Evolutionary conservation across 805 yeast genomes (phyloP), one percentile per base, ranked within the genome.

Genomic region (Ogataea henricii): DNA sequence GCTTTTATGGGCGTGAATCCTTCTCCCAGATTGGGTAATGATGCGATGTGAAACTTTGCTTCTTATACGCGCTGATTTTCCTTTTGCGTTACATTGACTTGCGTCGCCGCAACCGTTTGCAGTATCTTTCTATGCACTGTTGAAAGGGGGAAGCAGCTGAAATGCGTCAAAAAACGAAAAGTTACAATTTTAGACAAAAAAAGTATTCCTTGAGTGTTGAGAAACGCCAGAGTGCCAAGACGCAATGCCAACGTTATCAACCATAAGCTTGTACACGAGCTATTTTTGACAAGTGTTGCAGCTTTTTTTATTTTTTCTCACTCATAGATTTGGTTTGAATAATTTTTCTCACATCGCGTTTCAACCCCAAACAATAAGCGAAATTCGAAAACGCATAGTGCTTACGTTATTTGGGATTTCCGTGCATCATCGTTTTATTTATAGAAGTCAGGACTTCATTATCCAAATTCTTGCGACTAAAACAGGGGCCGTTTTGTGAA

Each of bases 1-100:
- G 50, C 55, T 71, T 42, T 63, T 72, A 0, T 73, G 77, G 77
- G 73, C 56, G 2, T 54, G 37, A 34, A 34, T 17, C 9, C 16
- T 13, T 8, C 8, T 30, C 34, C 16, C 18, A n/a, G 34, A n/a
- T 30, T 20, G 23, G n/a, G 20, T 5, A 17, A 9, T 34, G 37
- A 9, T 34, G 37, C 4, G 12, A 14, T 23, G 23, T 34, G 9
- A 34, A 17, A n/a, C 18, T n/a, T 30, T n/a, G 8, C 17, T 30
- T 30, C 25, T 6, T 22, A 22, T 22, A 8, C 25, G 25, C 6
- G 25, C 8, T 6, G 6, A 6, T 30, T 8, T 30, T 7, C 32
- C 16, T 12, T 7, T 29, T 29, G 5, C 13, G 10, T 7, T 10
- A 14, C 18, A 14, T 14, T 9, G 17, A n/a, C 18, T 14, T 17